Conservation (phyloP, 139 green algal species). For the Chlorella sp. region DNA sequence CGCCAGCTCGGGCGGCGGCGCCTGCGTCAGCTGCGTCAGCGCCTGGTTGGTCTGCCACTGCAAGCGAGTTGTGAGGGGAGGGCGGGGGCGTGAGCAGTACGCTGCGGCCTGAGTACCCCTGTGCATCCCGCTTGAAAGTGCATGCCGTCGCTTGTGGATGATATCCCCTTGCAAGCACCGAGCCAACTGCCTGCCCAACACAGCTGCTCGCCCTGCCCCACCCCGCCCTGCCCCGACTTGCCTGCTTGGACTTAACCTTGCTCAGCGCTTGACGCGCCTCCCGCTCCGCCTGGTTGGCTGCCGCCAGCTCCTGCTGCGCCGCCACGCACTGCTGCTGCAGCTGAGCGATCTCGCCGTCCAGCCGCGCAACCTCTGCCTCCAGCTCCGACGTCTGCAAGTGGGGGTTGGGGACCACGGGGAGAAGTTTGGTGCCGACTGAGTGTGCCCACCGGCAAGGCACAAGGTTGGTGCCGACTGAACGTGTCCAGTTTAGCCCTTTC, state of each 20-base stretch:
- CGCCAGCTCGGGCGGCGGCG: constrained; percentile 5
- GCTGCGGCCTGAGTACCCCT: too few species aligned
- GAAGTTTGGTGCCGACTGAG: too few species aligned
- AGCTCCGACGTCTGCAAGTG: neutral
- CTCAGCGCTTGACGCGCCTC: neutral
- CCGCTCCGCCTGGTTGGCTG: neutral
- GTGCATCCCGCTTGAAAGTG: neutral
- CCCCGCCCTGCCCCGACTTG: neutral
- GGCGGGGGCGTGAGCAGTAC: too few species aligned
- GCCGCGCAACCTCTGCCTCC: constrained; percentile 13
- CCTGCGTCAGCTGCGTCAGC: constrained; percentile 24
- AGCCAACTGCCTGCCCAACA: neutral
- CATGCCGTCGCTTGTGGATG: neutral
- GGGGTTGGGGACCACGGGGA: too few species aligned
- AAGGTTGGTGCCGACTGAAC: neutral
- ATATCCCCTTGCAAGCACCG: neutral
- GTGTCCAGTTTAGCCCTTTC: too few species aligned
- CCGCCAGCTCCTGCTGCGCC: neutral
- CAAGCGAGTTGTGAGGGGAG: neutral
- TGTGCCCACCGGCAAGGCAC: neutral
- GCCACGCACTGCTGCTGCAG: neutral
- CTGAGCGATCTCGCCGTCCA: neutral
- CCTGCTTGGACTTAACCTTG: constrained; percentile 8
- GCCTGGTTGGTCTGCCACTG: neutral
- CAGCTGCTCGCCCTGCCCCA: neutral